Conservation (phyloP, 352 stramenopile genomes). For the Pythium folliculosum region DNA sequence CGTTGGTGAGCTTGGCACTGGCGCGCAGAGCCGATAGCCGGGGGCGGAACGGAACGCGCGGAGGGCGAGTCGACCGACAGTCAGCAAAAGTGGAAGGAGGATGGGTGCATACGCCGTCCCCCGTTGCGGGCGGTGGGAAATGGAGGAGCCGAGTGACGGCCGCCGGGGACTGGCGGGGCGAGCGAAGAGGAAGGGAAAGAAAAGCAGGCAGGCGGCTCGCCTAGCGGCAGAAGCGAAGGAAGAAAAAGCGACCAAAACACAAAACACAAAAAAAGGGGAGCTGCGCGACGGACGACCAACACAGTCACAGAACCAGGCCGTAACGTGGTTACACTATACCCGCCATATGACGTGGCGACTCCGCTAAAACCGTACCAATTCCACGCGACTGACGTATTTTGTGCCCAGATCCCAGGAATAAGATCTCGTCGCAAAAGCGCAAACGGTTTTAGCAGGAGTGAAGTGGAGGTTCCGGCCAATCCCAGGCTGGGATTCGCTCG, state of each 20-base stretch:
- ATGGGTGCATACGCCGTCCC: constrained; percentile 14
- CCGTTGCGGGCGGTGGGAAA: neutral
- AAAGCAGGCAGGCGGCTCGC: neutral
- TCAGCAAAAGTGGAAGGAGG: constrained; percentile 12
- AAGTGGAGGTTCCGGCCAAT: too few species aligned
- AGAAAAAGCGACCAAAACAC: neutral
- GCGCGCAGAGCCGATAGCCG: neutral
- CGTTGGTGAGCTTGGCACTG: neutral
- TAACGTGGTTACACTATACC: constrained; percentile 5
- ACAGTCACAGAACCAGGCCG: constrained; percentile 14
- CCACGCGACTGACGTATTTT: neutral
- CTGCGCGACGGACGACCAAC: constrained; percentile 23
- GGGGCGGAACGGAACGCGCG: neutral
- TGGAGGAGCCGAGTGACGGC: constrained; percentile 2
- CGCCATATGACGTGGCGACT: constrained; percentile 15
- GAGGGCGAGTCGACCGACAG: neutral
- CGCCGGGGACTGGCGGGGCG: neutral
- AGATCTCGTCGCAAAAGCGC: constrained; percentile 13
- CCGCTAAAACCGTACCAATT: constrained; percentile 15
- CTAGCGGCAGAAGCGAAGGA: constrained; percentile 12
- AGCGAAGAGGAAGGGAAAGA: constrained; percentile 2
- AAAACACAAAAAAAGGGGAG: constrained; percentile 20
- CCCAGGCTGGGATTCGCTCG: neutral
- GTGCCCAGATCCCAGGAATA: constrained; percentile 20
- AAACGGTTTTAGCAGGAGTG: constrained; percentile 18